Conservation (phyloP, 1,139 yeast species). For the Debaryomycetaceae sp. region DNA sequence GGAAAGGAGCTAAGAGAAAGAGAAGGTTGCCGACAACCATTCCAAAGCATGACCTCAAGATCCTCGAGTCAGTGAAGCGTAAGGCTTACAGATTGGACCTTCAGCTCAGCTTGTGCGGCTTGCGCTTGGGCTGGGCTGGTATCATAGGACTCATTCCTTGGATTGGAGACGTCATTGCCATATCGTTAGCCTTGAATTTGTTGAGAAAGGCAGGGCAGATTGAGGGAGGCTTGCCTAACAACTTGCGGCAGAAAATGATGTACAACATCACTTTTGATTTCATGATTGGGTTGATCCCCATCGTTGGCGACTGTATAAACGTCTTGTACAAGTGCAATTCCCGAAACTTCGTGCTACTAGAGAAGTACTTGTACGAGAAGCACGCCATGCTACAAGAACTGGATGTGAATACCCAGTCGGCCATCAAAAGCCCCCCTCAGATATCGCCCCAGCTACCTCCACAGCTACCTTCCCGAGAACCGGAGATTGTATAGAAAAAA, state of each 20-base stretch:
- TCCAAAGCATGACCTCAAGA: slow-evolving; percentile 48
- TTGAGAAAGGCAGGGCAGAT: slow-evolving; percentile 50
- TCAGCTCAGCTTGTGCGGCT: slow-evolving; percentile 59
- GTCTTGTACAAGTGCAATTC: slow-evolving; percentile 74
- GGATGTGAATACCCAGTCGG: slow-evolving; percentile 2
- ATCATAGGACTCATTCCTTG: slow-evolving; percentile 67
- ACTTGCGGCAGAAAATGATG: slow-evolving; percentile 50
- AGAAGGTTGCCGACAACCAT: slow-evolving; percentile 53
- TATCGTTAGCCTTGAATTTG: slow-evolving; percentile 47
- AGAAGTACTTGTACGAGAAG: slow-evolving; percentile 50
- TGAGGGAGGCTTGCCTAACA: slow-evolving; percentile 63
- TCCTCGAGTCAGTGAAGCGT: slow-evolving; percentile 52
- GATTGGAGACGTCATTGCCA: slow-evolving; percentile 54
- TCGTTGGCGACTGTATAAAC: slow-evolving; percentile 67
- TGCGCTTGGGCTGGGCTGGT: slow-evolving; percentile 71
- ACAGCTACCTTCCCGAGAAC: neutral
- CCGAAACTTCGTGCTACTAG: slow-evolving; percentile 64
- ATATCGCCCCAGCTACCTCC: neutral
- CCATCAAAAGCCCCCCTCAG: neutral
- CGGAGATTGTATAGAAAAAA: neutral
- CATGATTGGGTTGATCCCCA: slow-evolving; percentile 64
- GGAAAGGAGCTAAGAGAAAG: slow-evolving; percentile 46
- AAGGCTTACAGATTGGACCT: slow-evolving; percentile 67
- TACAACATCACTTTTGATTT: slow-evolving; percentile 64
- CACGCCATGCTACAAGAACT: slow-evolving; percentile 13